Base-by-base conservation (phyloP, 306 rosid species). In the Lablab purpureus region DNA sequence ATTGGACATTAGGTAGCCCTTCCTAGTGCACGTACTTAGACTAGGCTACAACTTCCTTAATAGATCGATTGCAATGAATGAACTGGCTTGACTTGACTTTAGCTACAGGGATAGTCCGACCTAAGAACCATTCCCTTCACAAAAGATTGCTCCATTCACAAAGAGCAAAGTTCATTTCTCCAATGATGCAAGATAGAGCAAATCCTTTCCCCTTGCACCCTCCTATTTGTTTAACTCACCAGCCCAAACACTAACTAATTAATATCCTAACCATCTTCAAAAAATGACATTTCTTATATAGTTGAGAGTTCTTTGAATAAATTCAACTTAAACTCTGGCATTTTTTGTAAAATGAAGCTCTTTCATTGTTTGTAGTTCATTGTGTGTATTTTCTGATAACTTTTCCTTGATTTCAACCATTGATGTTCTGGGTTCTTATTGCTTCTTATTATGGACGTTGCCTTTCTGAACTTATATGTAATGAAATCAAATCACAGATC, bases 401-500 rank as follows among this genome's bases (percentile, higher is more conserved):
- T 30, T 62, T 21, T 21, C n/a, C 37, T 56, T 71, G 25, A 64
- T 71, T 75, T 75, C 25, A 30, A 47, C 54, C 32, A 70, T 60
- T 28, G 32, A 67, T 43, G 17, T 73, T 62, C 50, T 67, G 25
- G 51, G 27, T 36, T 65, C 76, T 46, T 59, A 43, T 67, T 41
- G 60, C 22, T 65, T 46, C 40, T 47, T 41, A 54, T 62, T 30
- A 13, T 43, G 47, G 45, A 10, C 51, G 49, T 36, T 52, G 14
- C 32, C 17, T 78, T 72, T 25, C 73, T 71, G 6, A 41, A 76
- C 79, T 69, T 36, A 15, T 65, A 19, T 47, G 5, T 34, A 13
- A 67, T 81, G 68, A 76, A 81, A 78, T 54, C 49, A 79, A 81
- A 78, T 54, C 54, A 79, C 73, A 91, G 97, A 90, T 87, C 86